phyloP scores from a whole-genome alignment of 306 rosid species.

The Clitoria ternatea region DNA sequence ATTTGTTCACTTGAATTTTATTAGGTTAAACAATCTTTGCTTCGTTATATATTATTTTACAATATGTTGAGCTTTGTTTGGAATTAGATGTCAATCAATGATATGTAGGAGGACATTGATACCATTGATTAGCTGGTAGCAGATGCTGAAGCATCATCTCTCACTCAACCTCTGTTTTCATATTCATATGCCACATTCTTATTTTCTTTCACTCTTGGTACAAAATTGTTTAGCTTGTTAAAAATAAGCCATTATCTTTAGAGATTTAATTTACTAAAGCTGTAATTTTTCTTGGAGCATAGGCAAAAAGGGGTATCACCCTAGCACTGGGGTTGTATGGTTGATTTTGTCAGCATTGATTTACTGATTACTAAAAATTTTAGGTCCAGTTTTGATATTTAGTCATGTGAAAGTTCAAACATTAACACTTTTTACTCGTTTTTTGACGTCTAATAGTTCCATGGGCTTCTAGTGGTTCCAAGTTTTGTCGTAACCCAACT shows the following conservation, averaged over 20 bases:
- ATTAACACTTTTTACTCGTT: conserved; percentile 4
- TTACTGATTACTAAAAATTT: background rate
- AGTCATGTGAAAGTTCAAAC: background rate
- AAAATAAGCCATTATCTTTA: background rate
- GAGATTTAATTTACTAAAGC: background rate
- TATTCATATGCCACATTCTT: background rate
- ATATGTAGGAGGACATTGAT: conserved; percentile 71
- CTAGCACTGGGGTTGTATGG: background rate
- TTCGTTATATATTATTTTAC: too few relatives aligned
- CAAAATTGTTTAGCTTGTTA: background rate
- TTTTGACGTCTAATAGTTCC: conserved; percentile 62
- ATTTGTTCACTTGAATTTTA: background rate
- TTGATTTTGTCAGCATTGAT: background rate
- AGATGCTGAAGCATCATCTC: conserved; percentile 54
- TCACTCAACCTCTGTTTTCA: background rate
- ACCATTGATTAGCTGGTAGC: conserved; percentile 74
- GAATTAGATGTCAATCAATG: background rate
- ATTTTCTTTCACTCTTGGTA: background rate
- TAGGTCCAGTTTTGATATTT: background rate
- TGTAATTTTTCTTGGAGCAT: background rate
- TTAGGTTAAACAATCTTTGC: background rate
- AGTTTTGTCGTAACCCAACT: conserved; percentile 86
- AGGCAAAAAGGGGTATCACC: background rate
- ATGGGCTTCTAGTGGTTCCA: conserved; percentile 98
- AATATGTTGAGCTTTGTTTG: conserved; percentile 1